Base-by-base conservation (phyloP, 2,329 filamentous ascomycete genomes). In the Botryotinia narcissicola region DNA sequence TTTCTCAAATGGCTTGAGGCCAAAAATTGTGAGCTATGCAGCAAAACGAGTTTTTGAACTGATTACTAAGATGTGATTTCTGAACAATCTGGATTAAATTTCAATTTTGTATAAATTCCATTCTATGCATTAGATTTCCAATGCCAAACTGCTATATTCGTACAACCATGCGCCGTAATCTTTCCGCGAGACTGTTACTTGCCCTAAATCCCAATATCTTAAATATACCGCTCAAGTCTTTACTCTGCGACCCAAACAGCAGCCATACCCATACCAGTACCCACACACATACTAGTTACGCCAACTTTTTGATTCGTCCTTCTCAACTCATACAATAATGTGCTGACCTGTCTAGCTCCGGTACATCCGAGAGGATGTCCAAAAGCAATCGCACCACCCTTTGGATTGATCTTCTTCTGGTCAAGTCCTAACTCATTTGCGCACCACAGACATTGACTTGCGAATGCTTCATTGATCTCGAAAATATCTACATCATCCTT, bases 381-480 rank as follows among this genome's bases (percentile, higher is more conserved):
- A 81, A 98, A 97, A 18, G 95, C 95, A 82, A 98, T 98, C 48
- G 95, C 95, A 76, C 95, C 95, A 77, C 95, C 96, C 88, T 98
- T 97, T 79, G 95, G 95, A 86, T 98, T 98, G 81, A 99, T 90
- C 89, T 98, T 98, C 77, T 93, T 91, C 75, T 87, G 81, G 71
- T 94, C 92, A 42, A 99, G 84, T 62, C 91, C 92, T 35, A 99
- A 89, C 86, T 98, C 91, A 80, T 96, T 93, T 76, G 93, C 90
- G 83, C 94, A 98, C 92, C 93, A 98, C 77, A 98, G 84, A 83
- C 94, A 97, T 87, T 98, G 95, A 76, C 90, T 93, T 46, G 96
- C 96, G 83, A 99, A 99, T 1, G 96, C 96, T 88, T 99, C 96
- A 86, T 99, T 99, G 88, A 99, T 98, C 89, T 99, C 96, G 81